These are phyloP conservation scores for Saraca asoca DNA, from an alignment of 331 rosid genomes.

Conservation along the genomic window DNA sequence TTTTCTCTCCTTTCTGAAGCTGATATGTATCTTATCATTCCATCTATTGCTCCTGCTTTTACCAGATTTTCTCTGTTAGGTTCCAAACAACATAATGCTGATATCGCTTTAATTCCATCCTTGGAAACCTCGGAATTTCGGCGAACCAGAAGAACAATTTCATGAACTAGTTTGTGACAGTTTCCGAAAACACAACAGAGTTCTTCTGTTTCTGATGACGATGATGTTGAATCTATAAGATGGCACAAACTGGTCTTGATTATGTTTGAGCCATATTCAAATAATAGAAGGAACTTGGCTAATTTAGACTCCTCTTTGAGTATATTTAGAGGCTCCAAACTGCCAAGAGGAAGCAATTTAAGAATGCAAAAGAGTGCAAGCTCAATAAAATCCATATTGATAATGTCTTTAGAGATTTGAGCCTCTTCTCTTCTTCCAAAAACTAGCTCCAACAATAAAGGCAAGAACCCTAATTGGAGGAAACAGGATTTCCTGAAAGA, in stretches of 20 bases:
- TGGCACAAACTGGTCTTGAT: constrained; percentile 63
- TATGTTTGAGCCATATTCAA: constrained; percentile 49
- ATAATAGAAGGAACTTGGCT: constrained; percentile 38
- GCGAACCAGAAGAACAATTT: constrained; percentile 40
- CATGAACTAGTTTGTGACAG: constrained; percentile 42
- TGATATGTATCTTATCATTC: constrained; percentile 58
- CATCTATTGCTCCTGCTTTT: constrained; percentile 60
- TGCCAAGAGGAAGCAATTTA: constrained; percentile 52
- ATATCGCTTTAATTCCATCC: constrained; percentile 66
- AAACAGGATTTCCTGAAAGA: constrained; percentile 54
- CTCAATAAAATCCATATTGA: constrained; percentile 48
- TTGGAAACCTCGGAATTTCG: constrained; percentile 30
- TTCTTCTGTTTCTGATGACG: constrained; percentile 44
- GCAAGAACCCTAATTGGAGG: constrained; percentile 66
- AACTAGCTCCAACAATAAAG: constrained; percentile 65
- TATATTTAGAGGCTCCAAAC: constrained; percentile 52
- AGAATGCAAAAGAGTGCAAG: constrained; percentile 60
- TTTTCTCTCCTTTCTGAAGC: constrained; percentile 41
- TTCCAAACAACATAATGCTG: constrained; percentile 54
- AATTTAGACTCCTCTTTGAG: constrained; percentile 57
- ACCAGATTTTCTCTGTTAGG: constrained; percentile 56
- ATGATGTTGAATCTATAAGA: constrained; percentile 55
- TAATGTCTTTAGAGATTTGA: constrained; percentile 28
- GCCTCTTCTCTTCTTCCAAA: constrained; percentile 44
- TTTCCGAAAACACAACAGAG: constrained; percentile 54